Conservation (phyloP, 2,329 filamentous ascomycete species). For the Epichloe hybrida region DNA sequence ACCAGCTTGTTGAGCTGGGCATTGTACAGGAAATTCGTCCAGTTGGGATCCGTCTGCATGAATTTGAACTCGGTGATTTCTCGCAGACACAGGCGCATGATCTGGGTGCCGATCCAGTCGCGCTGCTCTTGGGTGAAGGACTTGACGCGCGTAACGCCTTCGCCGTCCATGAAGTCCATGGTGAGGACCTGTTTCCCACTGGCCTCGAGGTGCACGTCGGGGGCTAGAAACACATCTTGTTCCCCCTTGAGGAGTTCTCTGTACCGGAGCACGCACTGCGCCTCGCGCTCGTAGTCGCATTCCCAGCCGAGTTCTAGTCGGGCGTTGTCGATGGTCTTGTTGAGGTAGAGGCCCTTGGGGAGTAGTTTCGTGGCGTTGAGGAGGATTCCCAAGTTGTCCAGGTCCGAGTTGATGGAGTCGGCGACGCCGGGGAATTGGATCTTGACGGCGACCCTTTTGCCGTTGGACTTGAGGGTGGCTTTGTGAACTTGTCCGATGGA, state of each 20-base stretch:
- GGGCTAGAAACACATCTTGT: slow-evolving; percentile 61
- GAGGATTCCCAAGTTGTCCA: slow-evolving; percentile 84
- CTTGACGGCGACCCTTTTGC: slow-evolving; percentile 78
- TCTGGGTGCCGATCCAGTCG: slow-evolving; percentile 93
- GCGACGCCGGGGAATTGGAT: slow-evolving; percentile 95
- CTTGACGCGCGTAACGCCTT: slow-evolving; percentile 69
- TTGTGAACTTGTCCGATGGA: slow-evolving; percentile 95
- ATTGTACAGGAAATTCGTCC: slow-evolving; percentile 98
- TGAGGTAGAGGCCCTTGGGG: slow-evolving; percentile 81
- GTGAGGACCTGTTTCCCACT: slow-evolving; percentile 80
- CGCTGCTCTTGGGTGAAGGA: slow-evolving; percentile 69
- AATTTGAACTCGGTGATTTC: slow-evolving; percentile 92
- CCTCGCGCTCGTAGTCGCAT: slow-evolving; percentile 88
- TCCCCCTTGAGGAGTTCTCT: slow-evolving; percentile 55
- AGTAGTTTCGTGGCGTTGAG: slow-evolving; percentile 82
- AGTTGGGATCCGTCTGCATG: slow-evolving; percentile 99
- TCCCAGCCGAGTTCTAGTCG: slow-evolving; percentile 89
- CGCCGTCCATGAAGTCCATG: slow-evolving; percentile 80
- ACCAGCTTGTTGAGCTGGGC: slow-evolving; percentile 58
- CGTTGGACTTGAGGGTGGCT: slow-evolving; percentile 62
- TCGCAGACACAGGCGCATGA: slow-evolving; percentile 78
- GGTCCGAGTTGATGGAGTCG: slow-evolving; percentile 88
- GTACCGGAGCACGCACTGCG: slow-evolving; percentile 66
- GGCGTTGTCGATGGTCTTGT: slow-evolving; percentile 95
- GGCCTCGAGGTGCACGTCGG: slow-evolving; percentile 62